phyloP scores from a whole-genome alignment of 23 red algal genomes.

The Pyropia haitanensis region DNA sequence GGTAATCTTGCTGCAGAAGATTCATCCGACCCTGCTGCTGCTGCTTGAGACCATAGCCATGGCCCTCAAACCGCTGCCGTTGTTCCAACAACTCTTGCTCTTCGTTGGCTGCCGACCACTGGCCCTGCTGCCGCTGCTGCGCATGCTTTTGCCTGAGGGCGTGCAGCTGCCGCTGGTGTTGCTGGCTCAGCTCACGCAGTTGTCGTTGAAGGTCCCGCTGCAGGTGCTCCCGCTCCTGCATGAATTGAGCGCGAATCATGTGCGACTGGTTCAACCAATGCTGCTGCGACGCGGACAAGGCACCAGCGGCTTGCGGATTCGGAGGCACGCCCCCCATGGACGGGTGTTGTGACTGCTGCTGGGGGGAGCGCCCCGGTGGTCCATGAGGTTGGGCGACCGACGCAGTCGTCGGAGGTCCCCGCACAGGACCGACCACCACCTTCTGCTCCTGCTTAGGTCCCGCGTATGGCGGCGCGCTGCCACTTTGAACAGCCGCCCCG shows the following conservation, averaged over 20 bases:
- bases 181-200: background rate
- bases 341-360: too few relatives aligned
- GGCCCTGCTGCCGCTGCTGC: slow-evolving; percentile 1
- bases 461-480: background rate
- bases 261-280: background rate
- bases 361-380: background rate
- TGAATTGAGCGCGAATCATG: background rate
- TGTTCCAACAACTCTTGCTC: too few relatives aligned
- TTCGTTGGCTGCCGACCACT: background rate
- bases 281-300: background rate
- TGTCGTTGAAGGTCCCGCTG: slow-evolving; percentile 2
- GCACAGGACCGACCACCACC: background rate
- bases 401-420: background rate
- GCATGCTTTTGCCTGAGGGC: background rate
- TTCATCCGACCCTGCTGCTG: too few relatives aligned
- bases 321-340: background rate
- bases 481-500: slow-evolving; percentile 1
- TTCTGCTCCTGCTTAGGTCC: background rate
- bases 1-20: too few relatives aligned
- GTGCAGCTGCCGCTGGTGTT: slow-evolving; percentile 2
- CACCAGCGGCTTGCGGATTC: background rate
- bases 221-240: background rate
- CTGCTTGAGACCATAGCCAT: too few relatives aligned
- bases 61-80: too few relatives aligned
- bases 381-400: background rate